Evolutionary conservation across 345 rosid species (phyloP).

Genomic region (Atalantia buxifolia): DNA sequence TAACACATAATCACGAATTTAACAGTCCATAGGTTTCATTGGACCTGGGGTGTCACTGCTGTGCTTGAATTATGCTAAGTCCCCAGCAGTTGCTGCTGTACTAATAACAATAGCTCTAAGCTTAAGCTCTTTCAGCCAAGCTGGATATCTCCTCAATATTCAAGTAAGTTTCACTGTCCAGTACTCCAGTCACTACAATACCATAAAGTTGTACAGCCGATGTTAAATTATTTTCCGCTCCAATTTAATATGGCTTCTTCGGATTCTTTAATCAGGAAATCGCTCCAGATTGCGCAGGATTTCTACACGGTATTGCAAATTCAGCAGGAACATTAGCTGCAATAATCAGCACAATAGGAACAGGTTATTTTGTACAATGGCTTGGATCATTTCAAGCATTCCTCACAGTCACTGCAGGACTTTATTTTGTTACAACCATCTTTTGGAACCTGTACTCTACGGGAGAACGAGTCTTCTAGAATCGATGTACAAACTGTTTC

Average conservation of each 20-base stretch:
- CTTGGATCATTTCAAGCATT: constrained; percentile 91
- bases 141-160: constrained; percentile 92
- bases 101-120: constrained; percentile 73
- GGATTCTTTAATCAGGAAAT: constrained; percentile 59
- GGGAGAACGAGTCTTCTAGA: constrained; percentile 77
- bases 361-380: constrained; percentile 90
- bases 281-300: constrained; percentile 91
- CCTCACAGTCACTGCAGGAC: constrained; percentile 67
- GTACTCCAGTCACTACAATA: not conserved
- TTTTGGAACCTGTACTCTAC: constrained; percentile 77
- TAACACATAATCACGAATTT: constrained; percentile 1
- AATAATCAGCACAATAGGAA: constrained; percentile 88
- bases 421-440: constrained; percentile 65
- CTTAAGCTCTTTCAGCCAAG: constrained; percentile 97
- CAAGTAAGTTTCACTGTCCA: constrained; percentile 53
- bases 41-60: constrained; percentile 87
- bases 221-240: not conserved
- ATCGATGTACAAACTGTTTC: not conserved
- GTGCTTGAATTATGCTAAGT: constrained; percentile 67
- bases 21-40: constrained; percentile 80
- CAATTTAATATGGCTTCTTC: not conserved
- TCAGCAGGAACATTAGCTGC: constrained; percentile 94
- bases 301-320: constrained; percentile 83
- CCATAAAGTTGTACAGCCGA: not conserved
- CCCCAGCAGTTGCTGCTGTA: constrained; percentile 62